Conservation (phyloP, 495 filamentous ascomycete species). For the Collariella sp. region DNA sequence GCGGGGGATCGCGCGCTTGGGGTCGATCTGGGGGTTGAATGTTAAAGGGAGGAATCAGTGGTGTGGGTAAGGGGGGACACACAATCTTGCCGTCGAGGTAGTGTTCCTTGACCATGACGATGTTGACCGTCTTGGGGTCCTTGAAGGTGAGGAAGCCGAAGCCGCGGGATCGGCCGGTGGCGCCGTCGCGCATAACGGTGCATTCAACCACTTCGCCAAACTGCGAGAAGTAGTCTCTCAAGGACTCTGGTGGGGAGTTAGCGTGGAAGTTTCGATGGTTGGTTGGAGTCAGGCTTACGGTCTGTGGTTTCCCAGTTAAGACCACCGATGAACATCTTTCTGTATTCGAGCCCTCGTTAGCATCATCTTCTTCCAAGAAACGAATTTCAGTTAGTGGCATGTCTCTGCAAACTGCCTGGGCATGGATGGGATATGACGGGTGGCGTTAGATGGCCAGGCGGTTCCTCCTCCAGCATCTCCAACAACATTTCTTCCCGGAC, state of each 20-base stretch:
- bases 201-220: constrained; percentile 97
- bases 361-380: neutral
- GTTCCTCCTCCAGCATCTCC: neutral
- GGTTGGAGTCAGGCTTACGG: constrained; percentile 51
- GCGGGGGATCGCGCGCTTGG: constrained; percentile 92
- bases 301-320: constrained; percentile 99
- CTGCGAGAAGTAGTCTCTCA: constrained; percentile 97
- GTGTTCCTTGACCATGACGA: constrained; percentile 99
- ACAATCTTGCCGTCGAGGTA: constrained; percentile 98
- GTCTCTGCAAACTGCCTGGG: neutral
- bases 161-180: constrained; percentile 84
- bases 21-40: constrained; percentile 64
- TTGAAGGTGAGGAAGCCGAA: constrained; percentile 98
- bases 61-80: constrained; percentile 32
- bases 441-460: neutral
- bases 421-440: neutral
- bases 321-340: constrained; percentile 99
- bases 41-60: neutral
- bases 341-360: constrained; percentile 38
- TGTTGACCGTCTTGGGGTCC: constrained; percentile 94
- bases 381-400: neutral
- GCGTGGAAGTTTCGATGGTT: neutral
- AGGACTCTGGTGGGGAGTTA: constrained; percentile 57
- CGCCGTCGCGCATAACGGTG: constrained; percentile 95
- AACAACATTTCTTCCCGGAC: neutral